Conservation (phyloP, 83 land plant genomes). For the Picea mariana region DNA sequence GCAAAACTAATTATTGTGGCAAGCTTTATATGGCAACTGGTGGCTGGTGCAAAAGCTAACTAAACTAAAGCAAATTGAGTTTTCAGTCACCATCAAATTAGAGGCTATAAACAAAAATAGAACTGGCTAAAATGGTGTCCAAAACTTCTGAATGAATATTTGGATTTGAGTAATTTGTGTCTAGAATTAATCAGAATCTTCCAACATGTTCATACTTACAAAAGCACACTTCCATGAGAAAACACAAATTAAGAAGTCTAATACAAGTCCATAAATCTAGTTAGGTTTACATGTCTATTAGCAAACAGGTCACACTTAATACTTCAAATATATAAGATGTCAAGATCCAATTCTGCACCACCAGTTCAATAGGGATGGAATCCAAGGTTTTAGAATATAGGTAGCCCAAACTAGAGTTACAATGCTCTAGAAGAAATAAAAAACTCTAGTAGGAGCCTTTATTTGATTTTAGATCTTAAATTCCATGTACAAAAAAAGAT, state of each 20-base stretch:
- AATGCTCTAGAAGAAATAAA: background rate
- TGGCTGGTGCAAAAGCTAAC: background rate
- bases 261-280: background rate
- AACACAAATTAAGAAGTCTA: background rate
- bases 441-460: background rate
- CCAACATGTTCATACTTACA: background rate
- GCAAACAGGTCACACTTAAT: background rate
- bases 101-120: too few species aligned
- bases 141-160: background rate
- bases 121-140: background rate
- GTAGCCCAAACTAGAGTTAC: background rate
- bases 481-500: slow-evolving; percentile 5
- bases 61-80: background rate
- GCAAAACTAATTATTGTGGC: background rate
- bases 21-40: background rate
- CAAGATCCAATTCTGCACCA: background rate
- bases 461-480: background rate
- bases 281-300: slow-evolving; percentile 1
- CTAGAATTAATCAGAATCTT: background rate
- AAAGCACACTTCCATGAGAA: background rate
- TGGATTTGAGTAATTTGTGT: background rate
- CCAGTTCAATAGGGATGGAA: background rate
- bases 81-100: slow-evolving; percentile 5
- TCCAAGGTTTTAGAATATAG: background rate
- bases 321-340: background rate